Evolutionary conservation across 176 grass and related monocot genomes (phyloP).

Genomic region (Oryza glaberrima): DNA sequence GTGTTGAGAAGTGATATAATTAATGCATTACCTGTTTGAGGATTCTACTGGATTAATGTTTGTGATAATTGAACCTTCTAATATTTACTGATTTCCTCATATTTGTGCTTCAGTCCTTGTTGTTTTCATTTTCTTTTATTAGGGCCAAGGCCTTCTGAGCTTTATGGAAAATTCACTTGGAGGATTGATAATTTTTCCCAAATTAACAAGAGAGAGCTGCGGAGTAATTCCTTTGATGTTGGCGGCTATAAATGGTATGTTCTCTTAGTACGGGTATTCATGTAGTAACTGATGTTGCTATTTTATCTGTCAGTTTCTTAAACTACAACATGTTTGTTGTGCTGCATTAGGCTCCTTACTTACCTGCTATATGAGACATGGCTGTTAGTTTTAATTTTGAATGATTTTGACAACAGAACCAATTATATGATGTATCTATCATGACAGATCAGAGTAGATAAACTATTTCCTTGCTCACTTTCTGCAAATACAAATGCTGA

Average conservation of each 20-base stretch:
- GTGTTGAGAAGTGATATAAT: constrained; percentile 5
- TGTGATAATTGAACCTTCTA: background rate
- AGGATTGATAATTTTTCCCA: constrained; percentile 95
- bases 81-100: constrained; percentile 28
- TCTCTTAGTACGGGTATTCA: background rate
- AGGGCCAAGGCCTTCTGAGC: constrained; percentile 87
- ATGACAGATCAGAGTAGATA: background rate
- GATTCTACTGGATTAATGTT: constrained; percentile 9
- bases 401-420: background rate
- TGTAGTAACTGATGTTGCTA: background rate
- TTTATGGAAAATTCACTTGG: constrained; percentile 95
- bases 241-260: constrained; percentile 96
- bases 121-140: constrained; percentile 48
- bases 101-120: constrained; percentile 31
- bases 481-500: constrained; percentile 17
- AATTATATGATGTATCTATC: background rate
- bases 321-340: constrained; percentile 4
- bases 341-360: constrained; percentile 16
- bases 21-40: constrained; percentile 17
- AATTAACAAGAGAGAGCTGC: constrained; percentile 95
- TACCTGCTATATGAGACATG: constrained; percentile 5
- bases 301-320: constrained; percentile 26
- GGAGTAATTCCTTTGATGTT: constrained; percentile 94
- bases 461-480: background rate
- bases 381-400: background rate